Percentiles rank a stretch among this genome's conserved stretches.
Conservation (phyloP, 768 basidiomycete genomes). For the Tylopilus plumbeoviolaceoides region DNA sequence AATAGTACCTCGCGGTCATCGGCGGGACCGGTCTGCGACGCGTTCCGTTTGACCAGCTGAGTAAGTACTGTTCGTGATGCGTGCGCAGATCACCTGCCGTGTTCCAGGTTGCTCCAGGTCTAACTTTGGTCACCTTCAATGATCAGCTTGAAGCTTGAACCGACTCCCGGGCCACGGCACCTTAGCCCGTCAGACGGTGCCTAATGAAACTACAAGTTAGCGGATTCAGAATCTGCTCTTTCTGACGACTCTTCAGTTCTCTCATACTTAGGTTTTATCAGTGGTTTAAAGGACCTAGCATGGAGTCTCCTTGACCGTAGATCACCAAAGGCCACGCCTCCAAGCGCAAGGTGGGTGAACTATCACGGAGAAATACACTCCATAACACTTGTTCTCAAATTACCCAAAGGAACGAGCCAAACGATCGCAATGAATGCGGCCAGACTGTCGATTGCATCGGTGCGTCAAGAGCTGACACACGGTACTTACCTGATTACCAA, state of each 20-base stretch:
- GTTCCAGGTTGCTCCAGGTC: too few species aligned
- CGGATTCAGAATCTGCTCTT: background rate
- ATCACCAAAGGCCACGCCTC: too few species aligned
- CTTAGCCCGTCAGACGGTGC: too few species aligned
- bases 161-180: too few species aligned
- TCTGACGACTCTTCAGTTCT: background rate
- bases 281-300: too few species aligned
- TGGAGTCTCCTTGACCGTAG: too few species aligned
- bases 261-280: background rate
- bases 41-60: too few species aligned
- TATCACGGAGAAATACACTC: background rate
- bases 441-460: background rate
- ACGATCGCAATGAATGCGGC: slow-evolving; percentile 2
- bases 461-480: background rate
- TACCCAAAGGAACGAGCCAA: background rate
- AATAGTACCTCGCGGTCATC: too few species aligned
- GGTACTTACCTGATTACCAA: background rate
- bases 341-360: background rate
- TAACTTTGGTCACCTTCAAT: background rate
- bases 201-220: background rate
- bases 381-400: background rate
- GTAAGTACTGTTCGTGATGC: background rate
- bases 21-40: too few species aligned
- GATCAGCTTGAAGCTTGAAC: background rate
- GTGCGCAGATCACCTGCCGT: background rate